Evolutionary conservation across 192 early-diverging fungal species (phyloP).

Genomic region (Backusella parvicylindrica): DNA sequence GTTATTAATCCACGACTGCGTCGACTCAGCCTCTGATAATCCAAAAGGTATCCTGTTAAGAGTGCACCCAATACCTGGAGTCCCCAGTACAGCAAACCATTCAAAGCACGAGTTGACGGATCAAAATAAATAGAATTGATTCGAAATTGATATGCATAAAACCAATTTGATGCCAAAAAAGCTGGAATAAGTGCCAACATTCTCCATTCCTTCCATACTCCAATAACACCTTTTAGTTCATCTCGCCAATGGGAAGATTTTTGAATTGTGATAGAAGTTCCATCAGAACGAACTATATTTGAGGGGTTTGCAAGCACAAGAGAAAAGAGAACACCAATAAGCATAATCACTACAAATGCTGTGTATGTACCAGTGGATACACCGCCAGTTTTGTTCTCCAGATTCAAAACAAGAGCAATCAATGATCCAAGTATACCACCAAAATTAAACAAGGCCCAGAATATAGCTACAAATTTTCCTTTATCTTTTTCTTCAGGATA

Average conservation of each 20-base stretch:
- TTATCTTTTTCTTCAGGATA: constrained; percentile 79
- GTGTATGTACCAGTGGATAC: constrained; percentile 71
- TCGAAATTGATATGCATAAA: constrained; percentile 70
- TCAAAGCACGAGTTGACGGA: constrained; percentile 63
- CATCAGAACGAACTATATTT: constrained; percentile 62
- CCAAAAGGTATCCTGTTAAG: constrained; percentile 57
- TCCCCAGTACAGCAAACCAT: constrained; percentile 73
- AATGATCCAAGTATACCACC: constrained; percentile 80
- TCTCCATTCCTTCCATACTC: constrained; percentile 55
- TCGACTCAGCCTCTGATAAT: constrained; percentile 51
- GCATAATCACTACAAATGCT: constrained; percentile 63
- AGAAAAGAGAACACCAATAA: constrained; percentile 49
- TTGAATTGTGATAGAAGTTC: constrained; percentile 55
- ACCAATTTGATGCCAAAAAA: constrained; percentile 73
- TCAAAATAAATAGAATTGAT: constrained; percentile 67
- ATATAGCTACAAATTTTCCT: constrained; percentile 74
- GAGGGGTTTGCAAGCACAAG: constrained; percentile 50
- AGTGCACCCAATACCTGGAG: constrained; percentile 65
- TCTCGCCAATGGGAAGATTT: constrained; percentile 57
- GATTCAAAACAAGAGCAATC: constrained; percentile 73
- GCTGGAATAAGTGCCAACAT: constrained; percentile 64
- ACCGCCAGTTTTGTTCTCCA: constrained; percentile 44
- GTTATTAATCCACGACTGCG: constrained; percentile 60
- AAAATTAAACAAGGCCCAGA: constrained; percentile 85
- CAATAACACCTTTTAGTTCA: constrained; percentile 46